Evolutionary conservation across 768 basidiomycete species (phyloP).

Genomic region (Pilatotrama ljubarskyi): DNA sequence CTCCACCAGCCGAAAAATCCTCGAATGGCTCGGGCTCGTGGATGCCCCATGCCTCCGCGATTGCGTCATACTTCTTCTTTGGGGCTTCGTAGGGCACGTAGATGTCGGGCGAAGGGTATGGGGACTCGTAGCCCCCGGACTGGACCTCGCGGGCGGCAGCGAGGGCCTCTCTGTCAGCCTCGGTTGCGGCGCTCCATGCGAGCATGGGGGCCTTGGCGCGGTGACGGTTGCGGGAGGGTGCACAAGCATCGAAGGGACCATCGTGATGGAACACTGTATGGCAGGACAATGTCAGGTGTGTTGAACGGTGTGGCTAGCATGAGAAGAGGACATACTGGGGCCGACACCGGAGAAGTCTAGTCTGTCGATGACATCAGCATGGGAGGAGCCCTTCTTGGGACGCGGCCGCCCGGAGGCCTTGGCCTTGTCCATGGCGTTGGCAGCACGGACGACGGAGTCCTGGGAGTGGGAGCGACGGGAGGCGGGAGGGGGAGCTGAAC

Average conservation of each 20-base stretch:
- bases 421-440: slow-evolving; percentile 44
- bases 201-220: slow-evolving; percentile 80
- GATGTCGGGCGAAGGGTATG: slow-evolving; percentile 48
- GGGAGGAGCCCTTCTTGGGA: slow-evolving; percentile 73
- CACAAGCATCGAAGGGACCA: slow-evolving; percentile 90
- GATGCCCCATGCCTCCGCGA: slow-evolving; percentile 92
- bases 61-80: slow-evolving; percentile 86
- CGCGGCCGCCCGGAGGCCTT: slow-evolving; percentile 43
- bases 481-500: slow-evolving; percentile 25
- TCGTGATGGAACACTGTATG: slow-evolving; percentile 88
- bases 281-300: background rate
- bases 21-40: slow-evolving; percentile 91
- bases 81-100: slow-evolving; percentile 55
- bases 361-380: slow-evolving; percentile 89
- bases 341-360: slow-evolving; percentile 86
- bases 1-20: slow-evolving; percentile 85
- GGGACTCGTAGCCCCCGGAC: slow-evolving; percentile 32
- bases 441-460: slow-evolving; percentile 44
- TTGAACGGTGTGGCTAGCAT: slow-evolving; percentile 4
- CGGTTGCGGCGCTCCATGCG: slow-evolving; percentile 59
- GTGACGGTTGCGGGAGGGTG: slow-evolving; percentile 84
- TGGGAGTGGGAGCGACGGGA: slow-evolving; percentile 51
- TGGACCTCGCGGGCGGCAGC: slow-evolving; percentile 26
- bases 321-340: slow-evolving; percentile 60
- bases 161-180: slow-evolving; percentile 42